Evolutionary conservation across 768 basidiomycete genomes (phyloP).

Genomic region (Roridomyces roridus): DNA sequence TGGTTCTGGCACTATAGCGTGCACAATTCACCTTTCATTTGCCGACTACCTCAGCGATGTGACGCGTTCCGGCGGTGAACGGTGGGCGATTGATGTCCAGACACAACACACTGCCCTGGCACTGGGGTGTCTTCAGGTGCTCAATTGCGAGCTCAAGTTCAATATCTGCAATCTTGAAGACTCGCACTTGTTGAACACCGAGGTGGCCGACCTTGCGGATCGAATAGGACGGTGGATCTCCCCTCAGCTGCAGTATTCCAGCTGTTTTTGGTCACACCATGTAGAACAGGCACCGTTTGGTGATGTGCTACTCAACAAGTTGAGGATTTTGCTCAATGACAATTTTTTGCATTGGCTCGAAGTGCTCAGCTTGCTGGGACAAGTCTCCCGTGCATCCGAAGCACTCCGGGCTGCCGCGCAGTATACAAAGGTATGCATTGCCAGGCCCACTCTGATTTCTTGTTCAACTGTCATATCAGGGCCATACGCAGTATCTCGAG

Average conservation of each 20-base stretch:
- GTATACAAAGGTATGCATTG: background rate
- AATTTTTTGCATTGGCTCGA: background rate
- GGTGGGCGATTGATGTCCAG: background rate
- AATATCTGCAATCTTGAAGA: background rate
- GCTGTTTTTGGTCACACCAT: too few relatives aligned
- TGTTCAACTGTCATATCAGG: too few relatives aligned
- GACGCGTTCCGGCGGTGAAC: background rate
- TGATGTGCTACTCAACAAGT: background rate
- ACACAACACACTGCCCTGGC: background rate
- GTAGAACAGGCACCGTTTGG: background rate
- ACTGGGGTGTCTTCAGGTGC: background rate
- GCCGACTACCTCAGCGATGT: too few relatives aligned
- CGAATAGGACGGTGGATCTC: background rate
- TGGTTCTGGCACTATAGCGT: background rate
- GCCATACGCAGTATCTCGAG: too few relatives aligned
- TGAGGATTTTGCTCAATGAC: background rate
- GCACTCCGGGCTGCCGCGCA: background rate
- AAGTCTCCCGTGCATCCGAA: background rate
- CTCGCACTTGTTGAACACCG: background rate
- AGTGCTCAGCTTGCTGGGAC: background rate
- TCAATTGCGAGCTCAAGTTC: background rate
- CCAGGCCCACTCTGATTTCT: too few relatives aligned
- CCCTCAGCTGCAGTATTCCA: background rate
- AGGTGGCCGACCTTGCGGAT: background rate
- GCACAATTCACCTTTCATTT: background rate